These are phyloP conservation scores for Xylaria hypoxylon DNA, from an alignment of 2,329 filamentous ascomycete species.

Conservation along the genomic window DNA sequence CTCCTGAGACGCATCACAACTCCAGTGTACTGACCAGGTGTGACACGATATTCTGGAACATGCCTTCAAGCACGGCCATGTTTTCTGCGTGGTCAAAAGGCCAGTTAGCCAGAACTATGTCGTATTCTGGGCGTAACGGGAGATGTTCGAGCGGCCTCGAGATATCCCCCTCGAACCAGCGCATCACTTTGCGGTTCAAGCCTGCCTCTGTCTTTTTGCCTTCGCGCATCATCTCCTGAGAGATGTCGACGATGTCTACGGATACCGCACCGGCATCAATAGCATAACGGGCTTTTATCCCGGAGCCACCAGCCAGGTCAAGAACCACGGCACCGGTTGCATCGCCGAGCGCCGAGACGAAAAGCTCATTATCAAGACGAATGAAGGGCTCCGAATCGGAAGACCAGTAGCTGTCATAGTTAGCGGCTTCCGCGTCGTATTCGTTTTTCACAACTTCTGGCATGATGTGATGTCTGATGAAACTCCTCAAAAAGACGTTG, in stretches of 20 bases:
- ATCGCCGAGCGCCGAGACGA: slow-evolving; percentile 46
- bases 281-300: slow-evolving; percentile 46
- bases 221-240: slow-evolving; percentile 44
- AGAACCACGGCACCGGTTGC: slow-evolving; percentile 44
- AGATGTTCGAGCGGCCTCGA: slow-evolving; percentile 44
- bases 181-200: slow-evolving; percentile 37
- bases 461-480: slow-evolving; percentile 8
- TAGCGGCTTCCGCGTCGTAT: slow-evolving; percentile 17
- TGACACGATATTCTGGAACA: slow-evolving; percentile 47
- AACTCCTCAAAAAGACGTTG: not conserved
- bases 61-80: slow-evolving; percentile 44
- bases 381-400: not conserved
- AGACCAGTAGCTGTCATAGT: slow-evolving; percentile 16
- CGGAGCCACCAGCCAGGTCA: slow-evolving; percentile 51
- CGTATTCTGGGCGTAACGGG: slow-evolving; percentile 42
- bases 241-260: slow-evolving; percentile 50
- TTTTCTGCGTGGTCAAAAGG: slow-evolving; percentile 48
- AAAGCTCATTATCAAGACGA: slow-evolving; percentile 48
- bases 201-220: slow-evolving; percentile 43
- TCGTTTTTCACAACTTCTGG: slow-evolving; percentile 11
- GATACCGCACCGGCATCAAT: slow-evolving; percentile 43
- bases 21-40: too few relatives aligned
- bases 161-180: slow-evolving; percentile 47
- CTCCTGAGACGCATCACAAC: too few relatives aligned
- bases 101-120: slow-evolving; percentile 53